Conservation (phyloP, 1,284 basidiomycete species). For the Peniophora sp. region DNA sequence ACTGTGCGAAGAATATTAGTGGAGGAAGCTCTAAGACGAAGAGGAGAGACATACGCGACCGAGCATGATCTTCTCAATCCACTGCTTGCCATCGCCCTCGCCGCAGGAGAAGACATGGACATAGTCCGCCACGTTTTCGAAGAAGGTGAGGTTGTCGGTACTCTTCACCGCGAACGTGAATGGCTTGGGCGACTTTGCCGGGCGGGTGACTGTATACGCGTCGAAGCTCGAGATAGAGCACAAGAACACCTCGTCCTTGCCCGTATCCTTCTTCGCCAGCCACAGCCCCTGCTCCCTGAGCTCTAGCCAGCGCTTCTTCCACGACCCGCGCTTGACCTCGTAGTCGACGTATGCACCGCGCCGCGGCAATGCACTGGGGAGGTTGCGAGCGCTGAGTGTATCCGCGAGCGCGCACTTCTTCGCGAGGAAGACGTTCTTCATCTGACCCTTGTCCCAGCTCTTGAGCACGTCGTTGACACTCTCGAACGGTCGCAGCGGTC, state of each 20-base stretch:
- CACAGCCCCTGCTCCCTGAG: conserved; percentile 79
- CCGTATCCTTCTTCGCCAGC: conserved; percentile 80
- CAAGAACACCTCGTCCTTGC: conserved; percentile 74
- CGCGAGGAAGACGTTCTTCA: conserved; percentile 70
- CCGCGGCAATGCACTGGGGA: conserved; percentile 65
- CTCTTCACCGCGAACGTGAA: conserved; percentile 84
- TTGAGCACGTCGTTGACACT: conserved; percentile 62
- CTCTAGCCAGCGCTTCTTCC: conserved; percentile 84
- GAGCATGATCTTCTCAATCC: conserved; percentile 68
- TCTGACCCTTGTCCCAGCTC: conserved; percentile 78
- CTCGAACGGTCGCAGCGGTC: conserved; percentile 81
- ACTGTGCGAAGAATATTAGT: conserved; percentile 33
- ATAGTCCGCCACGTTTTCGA: conserved; percentile 82
- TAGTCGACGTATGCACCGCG: conserved; percentile 74
- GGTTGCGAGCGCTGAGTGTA: conserved; percentile 50
- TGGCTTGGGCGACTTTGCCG: conserved; percentile 67
- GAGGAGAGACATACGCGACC: conserved; percentile 52
- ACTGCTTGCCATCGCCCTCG: conserved; percentile 58
- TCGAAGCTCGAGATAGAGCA: conserved; percentile 84
- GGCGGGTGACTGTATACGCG: conserved; percentile 66
- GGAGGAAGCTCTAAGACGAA: not conserved
- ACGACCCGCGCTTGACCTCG: conserved; percentile 85
- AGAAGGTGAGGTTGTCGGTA: conserved; percentile 75
- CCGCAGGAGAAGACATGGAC: conserved; percentile 75
- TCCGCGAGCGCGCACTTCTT: conserved; percentile 60